These are phyloP conservation scores for Jackrogersella minutella DNA, from an alignment of 495 filamentous ascomycete genomes.

Conservation along the genomic window DNA sequence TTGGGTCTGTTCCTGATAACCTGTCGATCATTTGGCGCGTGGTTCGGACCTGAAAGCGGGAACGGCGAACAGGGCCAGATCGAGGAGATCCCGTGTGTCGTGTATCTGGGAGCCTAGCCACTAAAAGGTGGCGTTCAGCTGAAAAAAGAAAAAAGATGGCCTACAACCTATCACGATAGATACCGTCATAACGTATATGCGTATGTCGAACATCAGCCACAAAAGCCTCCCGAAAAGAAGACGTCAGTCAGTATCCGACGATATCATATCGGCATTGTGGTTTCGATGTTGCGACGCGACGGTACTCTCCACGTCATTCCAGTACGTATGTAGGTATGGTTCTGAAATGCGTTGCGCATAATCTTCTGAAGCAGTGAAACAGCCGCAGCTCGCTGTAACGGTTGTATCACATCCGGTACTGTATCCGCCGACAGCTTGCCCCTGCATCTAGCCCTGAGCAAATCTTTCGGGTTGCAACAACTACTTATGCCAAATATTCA, in stretches of 20 bases:
- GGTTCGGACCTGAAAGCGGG: conserved; percentile 36
- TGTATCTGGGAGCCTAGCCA: conserved; percentile 11
- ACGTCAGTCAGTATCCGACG: conserved; percentile 16
- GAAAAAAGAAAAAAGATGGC: not conserved
- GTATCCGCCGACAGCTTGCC: conserved; percentile 17
- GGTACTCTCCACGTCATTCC: conserved; percentile 1
- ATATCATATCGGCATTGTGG: not conserved
- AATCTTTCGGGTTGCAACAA: conserved; percentile 24
- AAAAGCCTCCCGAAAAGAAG: not conserved
- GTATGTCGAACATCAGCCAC: not conserved
- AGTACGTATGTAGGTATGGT: conserved; percentile 2
- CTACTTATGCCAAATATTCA: conserved; percentile 21
- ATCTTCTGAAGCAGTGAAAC: conserved; percentile 35
- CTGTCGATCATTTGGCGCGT: conserved; percentile 34
- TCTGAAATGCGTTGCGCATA: conserved; percentile 23
- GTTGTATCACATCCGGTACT: conserved; percentile 41
- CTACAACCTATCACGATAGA: not conserved
- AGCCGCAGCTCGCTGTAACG: conserved; percentile 37
- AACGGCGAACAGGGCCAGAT: conserved; percentile 34
- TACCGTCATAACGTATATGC: conserved; percentile 5
- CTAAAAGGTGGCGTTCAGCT: conserved; percentile 18
- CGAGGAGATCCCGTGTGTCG: conserved; percentile 19
- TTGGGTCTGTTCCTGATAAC: conserved; percentile 28
- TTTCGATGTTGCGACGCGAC: conserved; percentile 13
- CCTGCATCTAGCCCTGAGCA: conserved; percentile 32